A percentile compares a stretch with the other conserved stretches of the same genome.
Evolutionary conservation across 768 basidiomycete species (phyloP).

Genomic region (Coprinopsis marcescibilis): DNA sequence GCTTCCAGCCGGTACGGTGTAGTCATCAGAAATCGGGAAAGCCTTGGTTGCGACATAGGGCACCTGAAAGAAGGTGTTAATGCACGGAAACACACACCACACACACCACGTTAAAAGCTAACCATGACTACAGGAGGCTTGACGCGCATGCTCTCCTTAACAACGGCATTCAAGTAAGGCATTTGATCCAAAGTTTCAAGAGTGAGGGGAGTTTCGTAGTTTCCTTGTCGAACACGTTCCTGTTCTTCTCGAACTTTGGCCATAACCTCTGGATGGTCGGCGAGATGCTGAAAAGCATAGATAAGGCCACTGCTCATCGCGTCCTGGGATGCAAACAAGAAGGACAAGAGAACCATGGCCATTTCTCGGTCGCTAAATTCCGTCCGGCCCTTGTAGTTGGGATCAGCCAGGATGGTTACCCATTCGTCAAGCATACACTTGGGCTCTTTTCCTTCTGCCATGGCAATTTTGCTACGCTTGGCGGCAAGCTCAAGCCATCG

Average conservation of each 20-base stretch:
- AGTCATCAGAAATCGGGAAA: slow-evolving; percentile 89
- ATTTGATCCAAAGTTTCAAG: slow-evolving; percentile 89
- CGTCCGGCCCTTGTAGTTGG: slow-evolving; percentile 64
- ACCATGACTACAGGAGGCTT: slow-evolving; percentile 98
- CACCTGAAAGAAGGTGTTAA: too few species aligned
- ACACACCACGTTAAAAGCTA: slow-evolving; percentile 16
- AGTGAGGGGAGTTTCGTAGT: slow-evolving; percentile 70
- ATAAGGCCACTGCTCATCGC: slow-evolving; percentile 98
- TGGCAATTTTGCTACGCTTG: slow-evolving; percentile 67
- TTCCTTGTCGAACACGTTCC: slow-evolving; percentile 71
- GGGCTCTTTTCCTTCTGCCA: slow-evolving; percentile 76
- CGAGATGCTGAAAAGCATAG: slow-evolving; percentile 94
- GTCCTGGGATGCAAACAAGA: slow-evolving; percentile 95
- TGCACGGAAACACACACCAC: slow-evolving; percentile 11
- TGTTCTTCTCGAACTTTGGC: slow-evolving; percentile 91
- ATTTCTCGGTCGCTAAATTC: slow-evolving; percentile 94
- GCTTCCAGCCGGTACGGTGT: slow-evolving; percentile 84
- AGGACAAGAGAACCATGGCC: slow-evolving; percentile 94
- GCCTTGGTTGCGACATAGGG: slow-evolving; percentile 88
- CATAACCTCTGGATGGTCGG: slow-evolving; percentile 85
- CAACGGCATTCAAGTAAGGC: slow-evolving; percentile 87
- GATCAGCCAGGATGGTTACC: slow-evolving; percentile 68
- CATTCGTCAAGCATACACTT: slow-evolving; percentile 92
- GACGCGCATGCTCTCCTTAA: slow-evolving; percentile 89
- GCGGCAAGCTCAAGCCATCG: slow-evolving; percentile 78